Percentiles rank a stretch among this genome's conserved stretches.
Conservation (phyloP, 2,329 filamentous ascomycete species). For the Fusarium bulbicola region DNA sequence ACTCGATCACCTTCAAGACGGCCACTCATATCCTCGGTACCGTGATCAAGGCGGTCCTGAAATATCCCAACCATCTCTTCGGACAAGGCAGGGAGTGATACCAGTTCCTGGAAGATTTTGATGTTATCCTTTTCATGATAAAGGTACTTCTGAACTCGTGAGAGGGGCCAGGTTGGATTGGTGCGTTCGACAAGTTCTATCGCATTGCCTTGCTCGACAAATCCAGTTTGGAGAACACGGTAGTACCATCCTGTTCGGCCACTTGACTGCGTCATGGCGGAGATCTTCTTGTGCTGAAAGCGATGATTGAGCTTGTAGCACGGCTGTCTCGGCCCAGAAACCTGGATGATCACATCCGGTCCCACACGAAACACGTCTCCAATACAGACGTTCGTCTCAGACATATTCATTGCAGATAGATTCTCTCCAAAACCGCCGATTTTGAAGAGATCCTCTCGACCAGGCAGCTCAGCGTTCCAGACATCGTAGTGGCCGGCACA, state of each 20-base stretch:
- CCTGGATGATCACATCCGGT: conserved; percentile 17
- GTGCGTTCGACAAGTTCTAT: conserved; percentile 14
- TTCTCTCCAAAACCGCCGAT: conserved; percentile 33
- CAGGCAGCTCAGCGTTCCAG: conserved; percentile 26
- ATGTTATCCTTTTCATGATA: conserved; percentile 20
- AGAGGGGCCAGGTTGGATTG: conserved; percentile 17
- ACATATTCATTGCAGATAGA: conserved; percentile 17
- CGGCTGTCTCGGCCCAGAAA: conserved; percentile 28
- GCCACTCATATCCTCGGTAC: conserved; percentile 18
- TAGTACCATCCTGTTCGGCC: conserved; percentile 33
- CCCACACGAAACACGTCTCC: conserved; percentile 26
- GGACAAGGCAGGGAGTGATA: background rate
- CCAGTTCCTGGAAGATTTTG: conserved; percentile 2
- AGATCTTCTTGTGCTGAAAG: conserved; percentile 30
- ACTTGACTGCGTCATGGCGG: conserved; percentile 11
- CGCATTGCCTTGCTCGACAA: conserved; percentile 2
- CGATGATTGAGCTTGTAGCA: conserved; percentile 36
- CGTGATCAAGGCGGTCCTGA: conserved; percentile 1
- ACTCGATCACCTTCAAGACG: conserved; percentile 14
- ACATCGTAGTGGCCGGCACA: conserved; percentile 22
- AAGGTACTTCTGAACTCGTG: conserved; percentile 11
- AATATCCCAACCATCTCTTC: conserved; percentile 21
- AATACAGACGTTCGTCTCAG: conserved; percentile 31
- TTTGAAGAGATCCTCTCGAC: conserved; percentile 18
- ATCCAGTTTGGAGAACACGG: conserved; percentile 18